phyloP scores from a whole-genome alignment of 768 basidiomycete genomes.

The Tephrocybe sp. region DNA sequence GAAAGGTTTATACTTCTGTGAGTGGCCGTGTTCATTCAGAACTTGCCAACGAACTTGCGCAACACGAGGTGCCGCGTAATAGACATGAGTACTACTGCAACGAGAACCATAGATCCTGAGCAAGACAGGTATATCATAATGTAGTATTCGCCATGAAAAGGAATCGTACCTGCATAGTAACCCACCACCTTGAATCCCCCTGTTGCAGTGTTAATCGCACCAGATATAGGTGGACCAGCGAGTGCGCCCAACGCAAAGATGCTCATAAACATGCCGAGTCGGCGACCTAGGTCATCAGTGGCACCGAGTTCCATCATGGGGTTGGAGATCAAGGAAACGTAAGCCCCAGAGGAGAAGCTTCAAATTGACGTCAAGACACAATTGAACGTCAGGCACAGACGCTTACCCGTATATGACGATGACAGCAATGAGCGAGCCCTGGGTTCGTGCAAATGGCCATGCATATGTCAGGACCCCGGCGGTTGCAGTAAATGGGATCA shows the following conservation, averaged over 20 bases:
- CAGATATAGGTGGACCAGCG: constrained; percentile 72
- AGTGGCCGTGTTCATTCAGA: constrained; percentile 7
- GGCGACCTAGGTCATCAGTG: constrained; percentile 59
- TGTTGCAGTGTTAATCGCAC: constrained; percentile 57
- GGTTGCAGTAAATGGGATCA: constrained; percentile 59
- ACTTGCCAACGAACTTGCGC: constrained; percentile 16
- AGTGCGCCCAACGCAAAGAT: constrained; percentile 63
- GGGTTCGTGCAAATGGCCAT: constrained; percentile 64
- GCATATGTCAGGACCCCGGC: constrained; percentile 61
- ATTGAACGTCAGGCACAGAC: background rate
- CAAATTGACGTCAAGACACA: background rate
- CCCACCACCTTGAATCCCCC: constrained; percentile 56
- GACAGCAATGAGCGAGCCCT: constrained; percentile 48
- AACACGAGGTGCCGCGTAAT: constrained; percentile 18
- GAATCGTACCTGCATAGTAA: constrained; percentile 21
- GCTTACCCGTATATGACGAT: constrained; percentile 63
- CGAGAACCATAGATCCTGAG: constrained; percentile 19
- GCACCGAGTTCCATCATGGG: constrained; percentile 65
- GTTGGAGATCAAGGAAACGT: constrained; percentile 52
- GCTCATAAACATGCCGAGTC: constrained; percentile 65
- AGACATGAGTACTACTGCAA: constrained; percentile 17
- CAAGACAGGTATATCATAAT: background rate
- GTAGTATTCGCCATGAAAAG: background rate
- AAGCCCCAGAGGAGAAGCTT: constrained; percentile 64
- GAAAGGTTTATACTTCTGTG: background rate